phyloP scores from a whole-genome alignment of 495 filamentous ascomycete genomes.

The Aspergillus kassunensis region DNA sequence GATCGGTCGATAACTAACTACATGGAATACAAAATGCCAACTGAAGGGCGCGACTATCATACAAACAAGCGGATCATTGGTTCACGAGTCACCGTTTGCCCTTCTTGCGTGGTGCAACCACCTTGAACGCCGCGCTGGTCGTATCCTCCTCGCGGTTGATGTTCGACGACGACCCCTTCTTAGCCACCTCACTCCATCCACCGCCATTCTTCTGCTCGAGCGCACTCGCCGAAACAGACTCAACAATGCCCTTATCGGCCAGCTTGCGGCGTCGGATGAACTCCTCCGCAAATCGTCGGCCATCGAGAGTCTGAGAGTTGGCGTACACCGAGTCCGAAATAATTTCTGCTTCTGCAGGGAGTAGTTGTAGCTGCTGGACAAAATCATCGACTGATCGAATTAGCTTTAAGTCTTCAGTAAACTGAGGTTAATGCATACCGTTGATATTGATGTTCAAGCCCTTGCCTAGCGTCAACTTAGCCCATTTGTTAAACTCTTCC shows the following conservation, averaged over 20 bases:
- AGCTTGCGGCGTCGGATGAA: slow-evolving; percentile 89
- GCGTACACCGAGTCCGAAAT: slow-evolving; percentile 87
- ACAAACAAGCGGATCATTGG: not conserved
- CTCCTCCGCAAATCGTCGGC: slow-evolving; percentile 88
- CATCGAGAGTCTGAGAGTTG: slow-evolving; percentile 80
- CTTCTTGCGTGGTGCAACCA: slow-evolving; percentile 92
- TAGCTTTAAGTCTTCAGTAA: not conserved
- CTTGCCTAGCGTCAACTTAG: slow-evolving; percentile 64
- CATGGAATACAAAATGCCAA: slow-evolving; percentile 5
- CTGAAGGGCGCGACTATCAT: not conserved
- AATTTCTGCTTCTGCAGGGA: slow-evolving; percentile 72
- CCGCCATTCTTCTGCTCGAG: slow-evolving; percentile 50
- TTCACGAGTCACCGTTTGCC: slow-evolving; percentile 59
- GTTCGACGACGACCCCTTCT: slow-evolving; percentile 65
- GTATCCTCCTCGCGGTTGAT: slow-evolving; percentile 48
- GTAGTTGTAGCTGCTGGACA: slow-evolving; percentile 63
- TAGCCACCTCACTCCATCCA: slow-evolving; percentile 97
- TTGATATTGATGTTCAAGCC: slow-evolving; percentile 59
- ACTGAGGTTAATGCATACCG: slow-evolving; percentile 37
- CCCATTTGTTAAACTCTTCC: slow-evolving; percentile 94
- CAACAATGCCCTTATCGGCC: slow-evolving; percentile 81
- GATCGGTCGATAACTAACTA: not conserved
- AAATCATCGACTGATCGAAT: slow-evolving; percentile 69
- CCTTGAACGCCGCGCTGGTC: slow-evolving; percentile 68
- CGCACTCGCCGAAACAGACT: slow-evolving; percentile 42